Evolutionary conservation across 179 eudicot species (phyloP).

Genomic region (Camellia oleifera): DNA sequence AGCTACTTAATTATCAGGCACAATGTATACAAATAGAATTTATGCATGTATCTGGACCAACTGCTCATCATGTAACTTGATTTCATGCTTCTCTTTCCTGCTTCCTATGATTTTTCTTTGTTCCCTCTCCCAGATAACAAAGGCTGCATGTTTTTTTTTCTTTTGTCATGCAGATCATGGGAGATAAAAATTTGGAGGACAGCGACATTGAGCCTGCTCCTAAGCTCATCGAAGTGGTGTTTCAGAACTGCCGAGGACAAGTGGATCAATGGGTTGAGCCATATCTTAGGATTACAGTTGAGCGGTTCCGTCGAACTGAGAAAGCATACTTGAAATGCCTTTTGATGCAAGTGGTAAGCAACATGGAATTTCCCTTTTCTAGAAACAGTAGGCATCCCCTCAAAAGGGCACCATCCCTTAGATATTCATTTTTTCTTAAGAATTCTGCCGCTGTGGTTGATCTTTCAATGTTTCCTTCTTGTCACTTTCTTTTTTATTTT

Average conservation of each 20-base stretch:
- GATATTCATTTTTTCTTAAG: background rate
- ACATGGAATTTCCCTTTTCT: slow-evolving; percentile 1
- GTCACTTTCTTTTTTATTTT: background rate
- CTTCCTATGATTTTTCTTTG: background rate
- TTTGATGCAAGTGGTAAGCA: slow-evolving; percentile 85
- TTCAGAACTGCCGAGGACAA: slow-evolving; percentile 91
- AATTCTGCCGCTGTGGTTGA: background rate
- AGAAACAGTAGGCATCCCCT: background rate
- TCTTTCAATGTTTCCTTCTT: background rate
- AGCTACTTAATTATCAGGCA: background rate
- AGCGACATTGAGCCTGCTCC: slow-evolving; percentile 98
- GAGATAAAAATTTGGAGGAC: slow-evolving; percentile 89
- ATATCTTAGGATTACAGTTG: slow-evolving; percentile 69
- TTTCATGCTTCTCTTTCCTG: background rate
- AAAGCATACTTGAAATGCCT: slow-evolving; percentile 81
- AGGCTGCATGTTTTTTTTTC: background rate
- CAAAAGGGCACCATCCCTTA: background rate
- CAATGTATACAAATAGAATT: background rate
- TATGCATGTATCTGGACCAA: background rate
- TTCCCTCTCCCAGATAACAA: background rate
- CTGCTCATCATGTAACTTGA: background rate
- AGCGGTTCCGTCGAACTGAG: slow-evolving; percentile 77
- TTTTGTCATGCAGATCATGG: slow-evolving; percentile 59
- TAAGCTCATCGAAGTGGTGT: slow-evolving; percentile 91
- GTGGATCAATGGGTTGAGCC: slow-evolving; percentile 99